Base-by-base conservation (phyloP, 2,329 filamentous ascomycete species). In the Xylariales sp. region DNA sequence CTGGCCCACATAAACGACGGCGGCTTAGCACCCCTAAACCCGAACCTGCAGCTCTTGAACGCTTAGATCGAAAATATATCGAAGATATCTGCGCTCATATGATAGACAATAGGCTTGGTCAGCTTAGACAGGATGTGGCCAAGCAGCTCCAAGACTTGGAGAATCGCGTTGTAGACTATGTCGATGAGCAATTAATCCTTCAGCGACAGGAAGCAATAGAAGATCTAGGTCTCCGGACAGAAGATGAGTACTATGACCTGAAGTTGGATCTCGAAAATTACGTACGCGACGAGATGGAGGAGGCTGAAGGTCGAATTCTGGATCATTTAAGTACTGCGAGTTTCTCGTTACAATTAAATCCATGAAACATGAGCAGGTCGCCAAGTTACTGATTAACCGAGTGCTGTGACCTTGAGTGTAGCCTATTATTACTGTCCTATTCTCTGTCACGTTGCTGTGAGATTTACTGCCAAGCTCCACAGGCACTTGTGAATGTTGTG, bases 11-110 rank as follows among this genome's bases (percentile, higher is more conserved):
- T 18, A 71, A 65, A 63, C 63, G 69, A 45, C 66, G 39, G 36
- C 66, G 62, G 16, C 46, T 63, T 54, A 65, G 60, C 48, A 46
- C 55, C 2, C 14, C 65, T 34, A 61, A 53, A 12, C 5, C 66
- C 34, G 53, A 65, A 50, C 32, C 59, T 41, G n/a, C 14, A 32
- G 16, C 32, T 52, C 10, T 8, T 32, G 56, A 57, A 64, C 46
- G 39, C n/a, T 23, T 63, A 16, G 69, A 67, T 36, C 63, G 60
- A 32, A 71, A 71, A 64, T 69, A 67, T 55, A 71, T 71, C 39
- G 63, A 71, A 50, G 66, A 71, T 18, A 69, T 69, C n/a, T 69
- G 66, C 28, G 56, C 69, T 48, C 60, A 69, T 6, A 53, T 71
- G 32, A 46, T 71, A 67, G 67, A 67, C 10, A 63, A 55, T 41